Base-by-base conservation (phyloP, 495 filamentous ascomycete species). In the Talaromyces borbonicus region DNA sequence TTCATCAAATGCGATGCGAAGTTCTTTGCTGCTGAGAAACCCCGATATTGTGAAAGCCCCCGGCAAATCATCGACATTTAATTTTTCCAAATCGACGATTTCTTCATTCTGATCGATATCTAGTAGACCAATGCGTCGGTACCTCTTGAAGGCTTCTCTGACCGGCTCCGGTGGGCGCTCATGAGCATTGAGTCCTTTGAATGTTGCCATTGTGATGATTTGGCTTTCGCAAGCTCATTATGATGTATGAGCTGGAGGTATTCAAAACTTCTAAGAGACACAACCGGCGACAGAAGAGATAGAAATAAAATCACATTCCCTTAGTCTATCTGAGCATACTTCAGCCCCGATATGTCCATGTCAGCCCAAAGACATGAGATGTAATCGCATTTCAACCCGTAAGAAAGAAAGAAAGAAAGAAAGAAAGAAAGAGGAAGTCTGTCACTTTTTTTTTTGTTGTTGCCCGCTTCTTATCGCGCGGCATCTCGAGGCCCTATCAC, bases 81-180 rank as follows among this genome's bases (percentile, higher is more conserved):
- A 33, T 8, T 52, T 44, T 25, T 59, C 55, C 9, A 79, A 66
- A 51, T 81, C 77, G 15, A 81, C 51, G 16, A 83, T 65, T 6
- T 59, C 52, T 9, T 58, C 30, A 56, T 80, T 72, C 26, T 51
- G 18, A 15, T 74, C 63, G 8, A 81, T 58, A 6, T 71, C 64
- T 4, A 57, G 45, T 8, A 64, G 43, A 1, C 58, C 53, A 46
- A 71, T 61, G 24, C 64, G 72, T 22, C 74, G 72, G 45, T 78
- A 83, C 39, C 66, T 68, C 59, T 90, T 93, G 67, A 80, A 90
- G 35, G 77, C 58, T 30, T 65, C 62, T 31, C 74, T 72, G 36
- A 93, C 62, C 16, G 65, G 57, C 27, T 82, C 75, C 9, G 85
- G 85, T 15, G 86, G 83, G 43, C 72, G 74, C 59, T 83, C 75